Percentiles rank a stretch among this genome's conserved stretches.
Evolutionary conservation across 2,329 filamentous ascomycete species (phyloP).

Genomic region (Arthrobotrys megalospora): DNA sequence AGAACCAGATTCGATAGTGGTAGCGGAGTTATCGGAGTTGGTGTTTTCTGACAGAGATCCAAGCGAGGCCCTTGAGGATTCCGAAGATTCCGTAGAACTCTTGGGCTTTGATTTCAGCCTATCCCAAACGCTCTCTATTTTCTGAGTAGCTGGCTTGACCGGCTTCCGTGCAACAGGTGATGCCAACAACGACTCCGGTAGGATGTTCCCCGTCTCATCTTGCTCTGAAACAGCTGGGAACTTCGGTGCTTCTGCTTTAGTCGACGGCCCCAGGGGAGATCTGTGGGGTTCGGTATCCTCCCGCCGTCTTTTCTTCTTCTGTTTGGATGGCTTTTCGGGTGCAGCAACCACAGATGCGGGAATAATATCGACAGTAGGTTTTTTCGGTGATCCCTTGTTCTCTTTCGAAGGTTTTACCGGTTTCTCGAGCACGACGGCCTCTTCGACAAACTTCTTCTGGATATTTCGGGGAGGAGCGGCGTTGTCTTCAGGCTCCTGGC

Average conservation of each 20-base stretch:
- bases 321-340: conserved; percentile 9
- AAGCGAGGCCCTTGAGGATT: conserved; percentile 35
- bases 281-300: not conserved
- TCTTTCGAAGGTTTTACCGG: not conserved
- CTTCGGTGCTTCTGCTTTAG: not conserved
- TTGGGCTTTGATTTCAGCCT: conserved; percentile 34
- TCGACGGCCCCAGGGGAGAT: not conserved
- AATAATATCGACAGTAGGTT: not conserved
- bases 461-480: conserved; percentile 7
- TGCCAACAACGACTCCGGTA: conserved; percentile 26
- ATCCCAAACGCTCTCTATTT: conserved; percentile 54
- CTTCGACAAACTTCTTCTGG: conserved; percentile 34
- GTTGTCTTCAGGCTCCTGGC: conserved; percentile 9
- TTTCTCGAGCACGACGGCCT: conserved; percentile 39
- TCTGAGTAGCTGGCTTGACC: not conserved
- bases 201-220: not conserved
- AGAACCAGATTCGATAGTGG: conserved; percentile 32
- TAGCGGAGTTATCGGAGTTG: conserved; percentile 34
- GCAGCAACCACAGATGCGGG: not conserved
- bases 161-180: not conserved
- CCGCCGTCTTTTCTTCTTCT: conserved; percentile 29
- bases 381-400: not conserved
- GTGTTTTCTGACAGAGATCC: conserved; percentile 25
- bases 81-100: conserved; percentile 19
- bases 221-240: not conserved